Conservation (phyloP, 2,329 filamentous ascomycete species). For the Byssothecium circinans region DNA sequence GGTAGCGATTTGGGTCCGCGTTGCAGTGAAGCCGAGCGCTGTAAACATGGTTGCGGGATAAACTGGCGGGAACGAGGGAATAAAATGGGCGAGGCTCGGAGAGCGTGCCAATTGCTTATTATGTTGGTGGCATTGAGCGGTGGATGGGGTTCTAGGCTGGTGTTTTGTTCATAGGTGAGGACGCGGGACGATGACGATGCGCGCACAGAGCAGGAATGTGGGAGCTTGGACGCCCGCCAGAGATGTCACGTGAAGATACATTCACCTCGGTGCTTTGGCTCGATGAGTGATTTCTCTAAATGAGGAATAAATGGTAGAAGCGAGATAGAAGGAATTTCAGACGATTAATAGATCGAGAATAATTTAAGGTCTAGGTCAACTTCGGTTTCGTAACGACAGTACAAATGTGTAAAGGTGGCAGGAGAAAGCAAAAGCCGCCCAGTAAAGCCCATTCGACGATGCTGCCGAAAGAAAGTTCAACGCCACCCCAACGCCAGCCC, state of each 20-base stretch:
- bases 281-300: too few species aligned
- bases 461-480: neutral
- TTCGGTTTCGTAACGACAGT: too few species aligned
- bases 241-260: too few species aligned
- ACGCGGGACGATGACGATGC: neutral
- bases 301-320: too few species aligned
- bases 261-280: too few species aligned
- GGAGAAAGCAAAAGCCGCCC: too few species aligned
- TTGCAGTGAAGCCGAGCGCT: constrained; percentile 58
- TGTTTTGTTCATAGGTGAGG: neutral
- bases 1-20: constrained; percentile 60
- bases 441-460: neutral
- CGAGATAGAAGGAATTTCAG: too few species aligned
- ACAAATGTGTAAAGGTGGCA: too few species aligned
- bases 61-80: neutral
- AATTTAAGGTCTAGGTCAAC: too few species aligned
- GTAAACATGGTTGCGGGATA: neutral
- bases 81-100: neutral
- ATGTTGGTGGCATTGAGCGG: constrained; percentile 13
- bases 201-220: too few species aligned
- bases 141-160: neutral
- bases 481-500: neutral
- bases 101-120: constrained; percentile 1
- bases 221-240: too few species aligned
- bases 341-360: too few species aligned